phyloP scores from a whole-genome alignment of 495 filamentous ascomycete species.

The Neurospora sp. region DNA sequence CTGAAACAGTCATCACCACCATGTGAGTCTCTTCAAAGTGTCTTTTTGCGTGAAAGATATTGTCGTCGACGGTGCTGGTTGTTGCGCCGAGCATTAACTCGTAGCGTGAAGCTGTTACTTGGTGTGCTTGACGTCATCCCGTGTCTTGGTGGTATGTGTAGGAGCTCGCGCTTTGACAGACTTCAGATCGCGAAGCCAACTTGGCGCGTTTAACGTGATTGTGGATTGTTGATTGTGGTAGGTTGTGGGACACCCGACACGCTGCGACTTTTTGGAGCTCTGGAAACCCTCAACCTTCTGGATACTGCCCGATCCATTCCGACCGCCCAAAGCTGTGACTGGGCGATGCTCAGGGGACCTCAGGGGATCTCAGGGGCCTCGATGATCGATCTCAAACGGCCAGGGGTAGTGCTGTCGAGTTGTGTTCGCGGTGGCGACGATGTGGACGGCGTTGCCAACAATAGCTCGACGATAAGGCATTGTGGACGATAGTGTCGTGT shows the following conservation, averaged over 20 bases:
- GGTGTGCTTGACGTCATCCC: not conserved
- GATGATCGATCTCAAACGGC: not conserved
- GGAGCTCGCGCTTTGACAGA: not conserved
- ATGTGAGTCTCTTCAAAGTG: not conserved
- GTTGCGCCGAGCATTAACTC: not conserved
- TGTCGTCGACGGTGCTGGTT: not conserved
- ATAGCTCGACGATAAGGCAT: not conserved
- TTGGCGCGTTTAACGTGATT: not conserved
- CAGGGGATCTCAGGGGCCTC: not conserved
- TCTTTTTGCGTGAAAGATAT: not conserved
- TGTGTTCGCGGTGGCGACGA: not conserved
- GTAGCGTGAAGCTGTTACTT: not conserved
- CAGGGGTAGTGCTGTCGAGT: not conserved
- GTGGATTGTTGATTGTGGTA: not conserved
- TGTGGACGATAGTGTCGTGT: not conserved
- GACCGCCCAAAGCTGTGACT: not conserved
- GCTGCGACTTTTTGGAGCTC: not conserved
- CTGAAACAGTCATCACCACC: not conserved
- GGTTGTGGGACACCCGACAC: not conserved
- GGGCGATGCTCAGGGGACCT: not conserved
- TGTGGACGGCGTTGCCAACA: not conserved
- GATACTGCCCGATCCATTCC: not conserved
- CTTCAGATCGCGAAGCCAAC: not conserved
- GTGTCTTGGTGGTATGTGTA: not conserved
- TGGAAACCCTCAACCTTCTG: not conserved